Conservation (phyloP, 805 yeast genomes). For the Wickerhamiella azymoides region DNA sequence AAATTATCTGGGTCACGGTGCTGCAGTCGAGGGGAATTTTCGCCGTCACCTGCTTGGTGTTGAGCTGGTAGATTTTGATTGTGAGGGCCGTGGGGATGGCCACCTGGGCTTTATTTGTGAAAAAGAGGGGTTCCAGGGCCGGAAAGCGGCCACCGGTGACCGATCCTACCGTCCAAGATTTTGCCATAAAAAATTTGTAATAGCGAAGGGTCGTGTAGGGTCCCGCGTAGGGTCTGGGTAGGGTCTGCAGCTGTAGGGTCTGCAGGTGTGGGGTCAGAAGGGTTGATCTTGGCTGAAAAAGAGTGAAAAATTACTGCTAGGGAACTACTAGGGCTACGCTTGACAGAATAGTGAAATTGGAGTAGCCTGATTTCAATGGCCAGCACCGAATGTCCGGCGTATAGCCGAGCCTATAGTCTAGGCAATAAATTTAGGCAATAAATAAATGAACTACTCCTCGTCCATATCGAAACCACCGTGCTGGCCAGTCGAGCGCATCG, state of each 20-base stretch:
- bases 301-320: background rate
- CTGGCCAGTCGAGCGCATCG: slow-evolving; percentile 54
- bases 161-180: slow-evolving; percentile 21
- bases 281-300: background rate
- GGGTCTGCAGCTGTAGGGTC: background rate
- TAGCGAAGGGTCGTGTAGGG: background rate
- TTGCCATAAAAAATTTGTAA: background rate
- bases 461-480: slow-evolving; percentile 46
- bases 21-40: slow-evolving; percentile 24
- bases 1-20: slow-evolving; percentile 22
- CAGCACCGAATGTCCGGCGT: too few relatives aligned
- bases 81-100: slow-evolving; percentile 27
- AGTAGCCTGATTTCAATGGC: too few relatives aligned
- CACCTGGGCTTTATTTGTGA: slow-evolving; percentile 23
- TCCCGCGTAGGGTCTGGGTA: background rate
- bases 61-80: slow-evolving; percentile 25
- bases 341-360: background rate
- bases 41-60: slow-evolving; percentile 25
- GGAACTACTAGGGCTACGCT: too few relatives aligned
- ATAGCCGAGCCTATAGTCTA: background rate
- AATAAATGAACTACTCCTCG: slow-evolving; percentile 33
- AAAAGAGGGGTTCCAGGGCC: slow-evolving; percentile 26
- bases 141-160: slow-evolving; percentile 28
- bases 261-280: too few relatives aligned
- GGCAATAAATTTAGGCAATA: background rate